Evolutionary conservation across 23 red algal species (phyloP), one percentile per base, ranked within the genome.

Genomic region (Gracilaria domingensis): DNA sequence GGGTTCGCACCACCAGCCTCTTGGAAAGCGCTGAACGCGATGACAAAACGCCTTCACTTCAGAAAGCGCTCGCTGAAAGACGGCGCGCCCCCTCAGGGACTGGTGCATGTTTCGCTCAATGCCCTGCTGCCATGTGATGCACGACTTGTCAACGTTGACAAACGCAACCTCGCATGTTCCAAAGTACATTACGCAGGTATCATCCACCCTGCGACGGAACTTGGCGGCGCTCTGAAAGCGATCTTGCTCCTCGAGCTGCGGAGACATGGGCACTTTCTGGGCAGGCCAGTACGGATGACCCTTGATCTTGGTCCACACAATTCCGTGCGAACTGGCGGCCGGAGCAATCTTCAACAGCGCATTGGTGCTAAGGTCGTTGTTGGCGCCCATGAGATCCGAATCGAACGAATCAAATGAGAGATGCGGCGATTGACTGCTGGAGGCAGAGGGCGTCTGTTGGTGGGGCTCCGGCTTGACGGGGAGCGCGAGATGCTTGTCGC

Each of bases 301-400:
- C 83, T 87, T 86, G 57, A 94, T 82, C 83, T 94, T 94, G 12
- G 91, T 87, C 91, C 91, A 94, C 21, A 94, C 91, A 59, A 94
- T 83, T 30, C 50, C 33, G 25, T 71, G 58, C 28, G 72, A 13
- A 11, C 28, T 44, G 8, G 88, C 79, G 35, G 56, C 78, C 1
- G 88, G 25, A 0, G 61, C 65, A 28, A 92, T 82, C 44, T 50
- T 56, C 23, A 92, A 21, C 37, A 92, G 42, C 51, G 60, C 88
- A 11, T 54, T 57, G 29, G 88, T 92, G 39, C 26, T 42, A 0
- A 54, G 56, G 65, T 82, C 88, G 34, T 92, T 76, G 16, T 49
- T 65, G 25, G 48, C 84, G n/a, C 67, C 82, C 82, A 66, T 54
- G 51, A 45, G 35, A 4, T 30, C 23, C 13, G 69, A 75, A 32